phyloP scores from a whole-genome alignment of 371 early-diverging fungal genomes.

The Coemansia sp. region DNA sequence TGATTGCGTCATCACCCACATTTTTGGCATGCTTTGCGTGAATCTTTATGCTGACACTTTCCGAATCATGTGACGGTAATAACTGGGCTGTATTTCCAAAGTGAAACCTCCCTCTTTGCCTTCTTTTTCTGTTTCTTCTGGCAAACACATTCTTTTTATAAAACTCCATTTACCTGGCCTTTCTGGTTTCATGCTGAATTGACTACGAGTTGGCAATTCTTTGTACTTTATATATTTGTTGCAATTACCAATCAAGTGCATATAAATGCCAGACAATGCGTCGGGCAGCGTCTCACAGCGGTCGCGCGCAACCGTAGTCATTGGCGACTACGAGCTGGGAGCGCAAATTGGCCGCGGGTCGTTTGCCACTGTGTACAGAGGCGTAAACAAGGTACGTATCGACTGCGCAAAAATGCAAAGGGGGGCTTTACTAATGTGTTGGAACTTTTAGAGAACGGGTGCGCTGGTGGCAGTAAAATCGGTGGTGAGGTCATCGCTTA shows the following conservation, averaged over 20 bases:
- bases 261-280: constrained; percentile 44
- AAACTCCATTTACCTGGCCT: background rate
- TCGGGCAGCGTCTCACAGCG: constrained; percentile 25
- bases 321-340: constrained; percentile 55
- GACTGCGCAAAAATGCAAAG: background rate
- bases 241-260: background rate
- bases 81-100: no score
- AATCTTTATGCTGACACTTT: background rate
- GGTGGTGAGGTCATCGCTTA: constrained; percentile 80
- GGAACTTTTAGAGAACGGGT: constrained; percentile 54
- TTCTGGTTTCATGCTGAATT: constrained; percentile 7
- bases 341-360: constrained; percentile 85
- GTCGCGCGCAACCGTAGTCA: constrained; percentile 51
- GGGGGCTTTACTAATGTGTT: background rate
- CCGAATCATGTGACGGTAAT: no score
- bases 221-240: background rate
- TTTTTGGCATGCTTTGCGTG: no score
- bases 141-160: constrained; percentile 1
- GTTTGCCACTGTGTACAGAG: constrained; percentile 93
- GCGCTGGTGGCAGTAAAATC: constrained; percentile 85
- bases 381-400: constrained; percentile 59
- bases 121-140: background rate
- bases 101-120: background rate
- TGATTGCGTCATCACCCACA: background rate
- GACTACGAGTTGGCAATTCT: background rate